Evolutionary conservation across 2,329 filamentous ascomycete genomes (phyloP), one percentile per base, ranked within the genome.

Genomic region (Fusarium hostae): DNA sequence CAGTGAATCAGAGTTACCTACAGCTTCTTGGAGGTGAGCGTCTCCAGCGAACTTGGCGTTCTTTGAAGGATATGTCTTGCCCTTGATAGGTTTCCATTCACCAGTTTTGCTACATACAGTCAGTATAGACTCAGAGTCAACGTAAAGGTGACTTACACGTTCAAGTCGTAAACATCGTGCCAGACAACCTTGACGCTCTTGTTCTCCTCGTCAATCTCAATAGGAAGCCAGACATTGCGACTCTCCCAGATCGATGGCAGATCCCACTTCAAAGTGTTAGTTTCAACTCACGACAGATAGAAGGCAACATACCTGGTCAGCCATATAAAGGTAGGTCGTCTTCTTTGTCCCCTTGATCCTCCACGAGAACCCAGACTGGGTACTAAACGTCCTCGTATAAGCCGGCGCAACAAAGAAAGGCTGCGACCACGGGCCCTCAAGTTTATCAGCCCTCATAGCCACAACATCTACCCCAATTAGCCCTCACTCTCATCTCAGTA

Each of bases 151-250:
- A 18, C 57, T 37, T 80, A 82, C 62, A 87, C 82, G 58, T 88
- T 77, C 0, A 88, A 78, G 55, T 88, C 86, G 61, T 87, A 88
- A 8, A 88, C 77, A 40, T 88, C 86, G 59, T 88, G 80, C 86
- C 86, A 88, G 2, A 82, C 78, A 1, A 88, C 71, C 6, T 84
- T 75, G 6, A 88, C 78, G 0, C 81, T 83, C 43, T 85, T 85
- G 56, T 85, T 82, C 1, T 81, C 77, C 45, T 88, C 86, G 24
- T 87, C 81, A n/a, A 88, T 84, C 3, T 82, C 79, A 2, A 88
- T 78, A 0, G 86, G 86, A 0, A 88, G 81, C 86, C 86, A 88
- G 52, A 88, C 86, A 63, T 88, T 87, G 7, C 86, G 81, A 43
- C 83, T 85, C 63, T 88, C 86, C 86, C 86, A 87, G 1, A 88